These are phyloP conservation scores for Hypomontagnella monticulosa DNA, from an alignment of 495 filamentous ascomycete species.

Conservation along the genomic window DNA sequence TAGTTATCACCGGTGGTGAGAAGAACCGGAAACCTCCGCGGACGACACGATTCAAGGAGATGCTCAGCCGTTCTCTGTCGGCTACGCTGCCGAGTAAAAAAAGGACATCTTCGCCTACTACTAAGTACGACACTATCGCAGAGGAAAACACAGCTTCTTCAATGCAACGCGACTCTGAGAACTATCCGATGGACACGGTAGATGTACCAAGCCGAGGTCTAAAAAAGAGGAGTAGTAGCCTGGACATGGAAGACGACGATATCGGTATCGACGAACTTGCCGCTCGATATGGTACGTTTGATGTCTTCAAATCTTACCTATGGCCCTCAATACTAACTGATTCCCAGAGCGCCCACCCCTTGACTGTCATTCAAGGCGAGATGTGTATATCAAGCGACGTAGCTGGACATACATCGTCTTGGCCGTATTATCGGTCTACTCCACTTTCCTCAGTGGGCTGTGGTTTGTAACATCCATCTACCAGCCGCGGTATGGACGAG, in stretches of 20 bases:
- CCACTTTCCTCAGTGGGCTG: constrained; percentile 70
- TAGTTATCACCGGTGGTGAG: constrained; percentile 19
- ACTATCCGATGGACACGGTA: constrained; percentile 18
- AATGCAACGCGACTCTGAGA: constrained; percentile 5
- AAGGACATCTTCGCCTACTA: constrained; percentile 5
- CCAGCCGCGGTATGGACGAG: constrained; percentile 67
- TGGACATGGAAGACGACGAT: constrained; percentile 8
- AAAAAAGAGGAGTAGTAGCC: neutral
- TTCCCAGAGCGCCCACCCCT: constrained; percentile 28
- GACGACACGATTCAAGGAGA: constrained; percentile 31
- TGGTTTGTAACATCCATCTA: constrained; percentile 67
- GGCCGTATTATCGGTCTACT: constrained; percentile 69
- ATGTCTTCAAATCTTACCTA: neutral
- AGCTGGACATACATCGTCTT: constrained; percentile 69
- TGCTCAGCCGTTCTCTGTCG: constrained; percentile 28
- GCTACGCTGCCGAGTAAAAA: constrained; percentile 7
- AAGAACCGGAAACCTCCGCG: constrained; percentile 13
- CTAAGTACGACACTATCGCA: constrained; percentile 22
- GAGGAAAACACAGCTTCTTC: constrained; percentile 1
- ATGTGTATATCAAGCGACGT: constrained; percentile 51
- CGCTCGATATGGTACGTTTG: constrained; percentile 27
- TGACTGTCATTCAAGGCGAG: constrained; percentile 45
- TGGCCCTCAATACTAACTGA: constrained; percentile 2
- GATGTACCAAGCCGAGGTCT: neutral
- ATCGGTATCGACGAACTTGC: constrained; percentile 29